These are phyloP conservation scores for Macrolepiota albuminosa DNA, from an alignment of 768 basidiomycete species.

Conservation along the genomic window DNA sequence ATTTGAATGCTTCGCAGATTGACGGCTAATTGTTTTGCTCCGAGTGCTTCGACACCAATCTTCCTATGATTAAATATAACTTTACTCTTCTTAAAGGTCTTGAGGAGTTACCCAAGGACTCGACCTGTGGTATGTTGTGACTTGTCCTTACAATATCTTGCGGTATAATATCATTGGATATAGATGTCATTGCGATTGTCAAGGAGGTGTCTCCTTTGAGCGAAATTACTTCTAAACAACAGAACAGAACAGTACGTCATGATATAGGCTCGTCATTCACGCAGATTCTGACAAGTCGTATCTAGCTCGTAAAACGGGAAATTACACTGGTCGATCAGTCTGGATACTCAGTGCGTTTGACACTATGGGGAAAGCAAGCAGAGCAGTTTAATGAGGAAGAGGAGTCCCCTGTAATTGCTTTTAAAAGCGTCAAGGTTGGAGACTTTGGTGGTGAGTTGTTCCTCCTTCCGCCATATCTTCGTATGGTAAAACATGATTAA, in stretches of 20 bases:
- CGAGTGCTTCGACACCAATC: constrained; percentile 76
- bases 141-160: neutral
- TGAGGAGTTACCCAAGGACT: constrained; percentile 65
- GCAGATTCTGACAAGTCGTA: constrained; percentile 1
- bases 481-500: constrained; percentile 22
- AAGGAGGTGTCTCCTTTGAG: constrained; percentile 68
- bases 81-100: constrained; percentile 68
- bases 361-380: constrained; percentile 95
- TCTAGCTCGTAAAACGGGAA: constrained; percentile 83
- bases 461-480: neutral
- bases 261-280: neutral
- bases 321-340: constrained; percentile 84
- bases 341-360: constrained; percentile 72
- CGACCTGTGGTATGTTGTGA: constrained; percentile 71
- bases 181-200: constrained; percentile 86
- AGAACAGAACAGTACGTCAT: constrained; percentile 55
- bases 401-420: constrained; percentile 74
- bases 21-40: constrained; percentile 4
- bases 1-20: neutral
- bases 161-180: constrained; percentile 6
- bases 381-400: constrained; percentile 59
- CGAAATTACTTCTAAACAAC: constrained; percentile 73
- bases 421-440: constrained; percentile 91
- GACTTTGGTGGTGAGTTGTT: constrained; percentile 72
- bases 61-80: constrained; percentile 81